These are phyloP conservation scores for Mucor indicus DNA, from an alignment of 371 early-diverging fungal genomes.

Conservation along the genomic window DNA sequence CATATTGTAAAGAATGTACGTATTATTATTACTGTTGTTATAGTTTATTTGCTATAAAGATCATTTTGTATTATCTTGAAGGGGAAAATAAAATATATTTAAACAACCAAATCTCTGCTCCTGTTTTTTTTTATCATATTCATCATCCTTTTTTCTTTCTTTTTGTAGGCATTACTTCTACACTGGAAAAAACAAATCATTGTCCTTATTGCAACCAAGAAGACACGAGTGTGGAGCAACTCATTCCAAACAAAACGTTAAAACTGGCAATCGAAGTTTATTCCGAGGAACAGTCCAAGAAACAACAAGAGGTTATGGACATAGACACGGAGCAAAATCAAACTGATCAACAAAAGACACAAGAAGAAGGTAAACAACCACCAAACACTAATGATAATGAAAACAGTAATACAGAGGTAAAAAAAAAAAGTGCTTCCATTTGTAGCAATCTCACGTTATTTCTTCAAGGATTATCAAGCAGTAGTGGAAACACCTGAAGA, in stretches of 20 bases:
- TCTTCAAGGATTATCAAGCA: background rate
- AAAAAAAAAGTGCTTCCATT: too few relatives aligned
- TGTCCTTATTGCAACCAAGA: conserved; percentile 41
- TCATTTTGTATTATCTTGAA: conserved; percentile 7
- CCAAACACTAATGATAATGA: too few relatives aligned
- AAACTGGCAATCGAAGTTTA: conserved; percentile 28
- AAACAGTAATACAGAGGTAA: too few relatives aligned
- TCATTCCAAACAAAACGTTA: conserved; percentile 38
- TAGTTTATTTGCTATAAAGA: too few relatives aligned
- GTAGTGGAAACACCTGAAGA: conserved; percentile 19
- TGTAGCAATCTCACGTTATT: too few relatives aligned
- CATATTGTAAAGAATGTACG: conserved; percentile 87
- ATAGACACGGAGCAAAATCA: background rate
- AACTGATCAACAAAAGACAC: background rate
- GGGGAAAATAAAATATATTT: conserved; percentile 2
- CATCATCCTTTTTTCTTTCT: conserved; percentile 7
- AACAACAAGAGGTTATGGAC: conserved; percentile 16
- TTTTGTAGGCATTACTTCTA: conserved; percentile 28
- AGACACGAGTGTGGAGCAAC: conserved; percentile 20
- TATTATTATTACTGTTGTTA: conserved; percentile 17
- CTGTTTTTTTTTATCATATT: conserved; percentile 1
- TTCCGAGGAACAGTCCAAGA: conserved; percentile 22
- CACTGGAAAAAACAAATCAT: conserved; percentile 25
- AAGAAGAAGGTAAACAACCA: too few relatives aligned
- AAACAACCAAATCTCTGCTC: background rate